Evolutionary conservation across 2,329 filamentous ascomycete genomes (phyloP), one percentile per base, ranked within the genome.

Genomic region (Penicillium expansum): DNA sequence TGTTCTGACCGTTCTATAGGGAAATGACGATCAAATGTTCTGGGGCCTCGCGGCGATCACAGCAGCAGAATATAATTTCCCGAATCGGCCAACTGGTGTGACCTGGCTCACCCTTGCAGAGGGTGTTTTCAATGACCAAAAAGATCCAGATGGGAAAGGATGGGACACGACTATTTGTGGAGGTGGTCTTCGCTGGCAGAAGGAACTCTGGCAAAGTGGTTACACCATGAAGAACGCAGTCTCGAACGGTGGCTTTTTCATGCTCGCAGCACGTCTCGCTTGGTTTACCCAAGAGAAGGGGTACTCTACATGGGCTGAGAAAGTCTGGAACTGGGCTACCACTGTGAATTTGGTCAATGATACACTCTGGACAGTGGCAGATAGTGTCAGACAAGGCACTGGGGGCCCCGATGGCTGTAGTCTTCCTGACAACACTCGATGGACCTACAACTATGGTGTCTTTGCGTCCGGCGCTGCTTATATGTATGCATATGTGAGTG

Each of bases 181-280:
- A 18, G 49, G 49, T 44, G 49, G 49, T 4, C 16, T 52, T 27
- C 49, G 49, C 27, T 52, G 49, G 49, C 49, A 52, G 20, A 52
- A 52, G 18, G 49, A 52, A 24, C 9, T 33, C 5, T 52, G 49
- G 49, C 49, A 52, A 35, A 92, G 86, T 62, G 91, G 90, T 7
- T 86, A 91, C 71, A 82, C 85, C 69, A 94, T 95, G 82, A 93
- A 92, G 75, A 92, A 92, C 77, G 82, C 86, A 16, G 85, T 92
- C 65, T 86, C 86, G 60, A 93, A 93, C 72, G 90, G 89, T 41
- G 86, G 85, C 16, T 85, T 93, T 71, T 92, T 94, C 72, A 88
- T 92, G 67, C 80, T 95, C 14, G 87, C 87, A 3, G 89, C 90
- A 1, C 86, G 89, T 20, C 80, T 92, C 18, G 88, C 87, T 32